Evolutionary conservation across 2,329 filamentous ascomycete genomes (phyloP).

Genomic region (Diaporthe citrichinensis): DNA sequence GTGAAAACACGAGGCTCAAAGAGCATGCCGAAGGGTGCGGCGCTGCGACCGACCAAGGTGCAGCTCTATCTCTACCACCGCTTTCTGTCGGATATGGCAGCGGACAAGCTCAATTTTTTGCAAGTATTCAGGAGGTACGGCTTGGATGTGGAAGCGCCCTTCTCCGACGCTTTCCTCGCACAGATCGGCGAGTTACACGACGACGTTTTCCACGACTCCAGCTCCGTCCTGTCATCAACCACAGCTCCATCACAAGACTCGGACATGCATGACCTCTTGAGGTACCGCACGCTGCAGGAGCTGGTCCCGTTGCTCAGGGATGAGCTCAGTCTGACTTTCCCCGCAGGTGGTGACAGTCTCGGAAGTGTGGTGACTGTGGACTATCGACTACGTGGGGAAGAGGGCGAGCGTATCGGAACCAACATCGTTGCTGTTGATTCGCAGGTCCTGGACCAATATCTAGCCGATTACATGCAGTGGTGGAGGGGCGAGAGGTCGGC

Average conservation of each 20-base stretch:
- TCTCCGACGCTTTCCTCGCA: conserved; percentile 85
- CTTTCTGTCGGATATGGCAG: conserved; percentile 82
- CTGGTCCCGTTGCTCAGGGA: conserved; percentile 60
- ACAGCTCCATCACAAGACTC: conserved; percentile 35
- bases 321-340: conserved; percentile 67
- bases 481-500: conserved; percentile 85
- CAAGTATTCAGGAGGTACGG: conserved; percentile 79
- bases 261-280: conserved; percentile 54
- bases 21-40: conserved; percentile 74
- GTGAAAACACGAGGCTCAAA: conserved; percentile 84
- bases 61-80: conserved; percentile 93
- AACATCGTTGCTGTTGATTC: conserved; percentile 78
- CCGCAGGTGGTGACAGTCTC: conserved; percentile 61
- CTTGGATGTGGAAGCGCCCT: conserved; percentile 74
- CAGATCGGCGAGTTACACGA: conserved; percentile 80
- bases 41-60: conserved; percentile 82
- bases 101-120: conserved; percentile 77
- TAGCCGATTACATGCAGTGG: conserved; percentile 83
- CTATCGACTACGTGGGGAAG: conserved; percentile 62
- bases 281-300: conserved; percentile 63
- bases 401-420: conserved; percentile 68
- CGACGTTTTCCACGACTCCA: conserved; percentile 70
- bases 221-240: conserved; percentile 53
- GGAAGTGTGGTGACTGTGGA: conserved; percentile 67
- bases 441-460: conserved; percentile 73